Conservation (phyloP, 257 asterid species). For the Ilex aquifolium region DNA sequence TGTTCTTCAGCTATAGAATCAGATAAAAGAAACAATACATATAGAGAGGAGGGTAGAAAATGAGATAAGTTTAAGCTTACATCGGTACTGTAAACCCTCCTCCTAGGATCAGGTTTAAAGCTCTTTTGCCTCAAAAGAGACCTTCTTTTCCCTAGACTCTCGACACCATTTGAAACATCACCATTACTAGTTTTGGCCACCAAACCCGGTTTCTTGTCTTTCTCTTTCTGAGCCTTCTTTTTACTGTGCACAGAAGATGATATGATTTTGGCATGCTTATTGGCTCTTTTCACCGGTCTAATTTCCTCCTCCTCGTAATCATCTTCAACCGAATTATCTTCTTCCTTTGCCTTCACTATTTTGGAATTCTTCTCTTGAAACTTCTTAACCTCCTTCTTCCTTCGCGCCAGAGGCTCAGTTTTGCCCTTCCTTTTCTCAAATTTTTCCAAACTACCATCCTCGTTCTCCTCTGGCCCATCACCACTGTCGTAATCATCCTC, state of each 20-base stretch:
- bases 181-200: not conserved
- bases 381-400: slow-evolving; percentile 6
- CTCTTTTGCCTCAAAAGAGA: not conserved
- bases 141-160: slow-evolving; percentile 6
- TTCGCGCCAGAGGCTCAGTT: slow-evolving; percentile 1
- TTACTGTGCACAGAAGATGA: not conserved
- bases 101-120: slow-evolving; percentile 2
- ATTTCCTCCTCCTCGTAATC: slow-evolving; percentile 2
- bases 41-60: not conserved
- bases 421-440: not conserved
- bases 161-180: not conserved
- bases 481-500: slow-evolving; percentile 9
- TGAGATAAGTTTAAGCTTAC: slow-evolving; percentile 21
- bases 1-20: not conserved
- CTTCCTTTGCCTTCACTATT: slow-evolving; percentile 6
- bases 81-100: slow-evolving; percentile 29
- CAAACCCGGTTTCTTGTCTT: not conserved
- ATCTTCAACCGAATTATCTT: not conserved
- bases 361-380: slow-evolving; percentile 6
- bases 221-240: not conserved
- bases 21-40: not conserved
- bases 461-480: slow-evolving; percentile 7
- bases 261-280: slow-evolving; percentile 3
- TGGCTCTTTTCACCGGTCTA: slow-evolving; percentile 1
- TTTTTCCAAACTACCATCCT: slow-evolving; percentile 1